Base-by-base conservation (phyloP, 108 stramenopile genomes). In the Skeletonema grethae region DNA sequence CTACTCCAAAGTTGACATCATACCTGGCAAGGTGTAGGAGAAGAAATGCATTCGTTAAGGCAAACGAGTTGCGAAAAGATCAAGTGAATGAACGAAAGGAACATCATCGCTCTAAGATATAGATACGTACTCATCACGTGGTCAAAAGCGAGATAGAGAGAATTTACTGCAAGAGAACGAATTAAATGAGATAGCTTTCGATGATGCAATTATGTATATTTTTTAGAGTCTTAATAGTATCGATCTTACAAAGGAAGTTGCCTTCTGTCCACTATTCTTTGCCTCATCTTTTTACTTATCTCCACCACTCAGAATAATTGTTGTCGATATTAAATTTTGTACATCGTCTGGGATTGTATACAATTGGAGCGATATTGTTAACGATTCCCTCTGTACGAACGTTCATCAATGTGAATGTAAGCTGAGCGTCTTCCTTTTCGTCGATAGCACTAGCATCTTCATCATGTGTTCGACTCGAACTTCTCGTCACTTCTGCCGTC, bases 1-100 rank as follows among this genome's bases (percentile, higher is more conserved):
- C 74, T 2, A 35, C 63, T 28, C 39, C 28, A 22, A 63, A 65
- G 16, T 59, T 83, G 64, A 60, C 59, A 8, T 55, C 50, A 30
- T 89, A 89, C 57, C 29, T 84, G 64, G 32, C 55, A 22, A 50
- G 72, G 30, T 89, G 88, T 60, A 64, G 73, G 39, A 72, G 76
- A 18, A 67, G 88, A 41, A 71, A 73, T 8, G 76, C 86, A 41
- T 89, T 76, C 35, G 6, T 12, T 10, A 69, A 61, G 53, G 76
- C 75, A 6, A 57, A 61, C 4, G 79, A 81, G 24, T 57, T 83
- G 59, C 39, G 77, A 35, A 80, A 70, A 39, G 59, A 30, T 35
- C 80, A 80, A 57, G 43, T 56, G 13, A 15, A 41, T 5, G 70
- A 22, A 15, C 28, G 39, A 0, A 41, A 36, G 30, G 22, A 53